Base-by-base conservation (phyloP, 768 basidiomycete species). In the Lepiota subincarnata region DNA sequence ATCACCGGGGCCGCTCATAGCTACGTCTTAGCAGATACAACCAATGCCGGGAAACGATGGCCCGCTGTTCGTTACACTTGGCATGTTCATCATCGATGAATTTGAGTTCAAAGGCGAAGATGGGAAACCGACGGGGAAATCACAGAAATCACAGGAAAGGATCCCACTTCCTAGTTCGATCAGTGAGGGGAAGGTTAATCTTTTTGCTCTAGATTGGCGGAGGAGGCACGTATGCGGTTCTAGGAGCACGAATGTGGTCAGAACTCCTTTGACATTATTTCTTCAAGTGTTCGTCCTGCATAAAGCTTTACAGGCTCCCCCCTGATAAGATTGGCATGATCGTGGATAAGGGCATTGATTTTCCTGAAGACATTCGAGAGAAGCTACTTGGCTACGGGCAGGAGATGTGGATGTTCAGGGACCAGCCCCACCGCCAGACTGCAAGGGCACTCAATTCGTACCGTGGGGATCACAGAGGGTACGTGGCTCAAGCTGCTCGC, bases 41-140 rank as follows among this genome's bases (percentile, higher is more conserved):
- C 53, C 22, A n/a, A 68, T 66, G 65, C 36, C 60, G 22, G 51
- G 6, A 16, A 34, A 26, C 22, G 40, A 35, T 7, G 44, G 36
- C 1, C 55, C 62, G 14, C 58, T 67, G 37, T 84, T 91, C 43
- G 81, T 80, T 16, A 82, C 85, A n/a, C 73, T 93, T 22, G 93
- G 92, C 6, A 83, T 93, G 81, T 95, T 95, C 72, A 94, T 97
- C 62, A 79, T 95, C 60, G 93, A 97, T 67, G 78, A 86, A 57
- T 89, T 93, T 60, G 74, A 77, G 2, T 87, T 82, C 62, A 61
- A 70, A 44, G 81, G 86, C 55, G 76, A 77, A 28, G 64, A 78
- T 41, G 87, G 87, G 2, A 67, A 68, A 2, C 74, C 78, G 0
- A 82, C 75, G 19, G 77, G 70, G 10, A 71, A 67, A 60, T 67